Evolutionary conservation across 129 eudicot genomes (phyloP), one percentile per base, ranked within the genome.

Genomic region (Calendula officinalis): DNA sequence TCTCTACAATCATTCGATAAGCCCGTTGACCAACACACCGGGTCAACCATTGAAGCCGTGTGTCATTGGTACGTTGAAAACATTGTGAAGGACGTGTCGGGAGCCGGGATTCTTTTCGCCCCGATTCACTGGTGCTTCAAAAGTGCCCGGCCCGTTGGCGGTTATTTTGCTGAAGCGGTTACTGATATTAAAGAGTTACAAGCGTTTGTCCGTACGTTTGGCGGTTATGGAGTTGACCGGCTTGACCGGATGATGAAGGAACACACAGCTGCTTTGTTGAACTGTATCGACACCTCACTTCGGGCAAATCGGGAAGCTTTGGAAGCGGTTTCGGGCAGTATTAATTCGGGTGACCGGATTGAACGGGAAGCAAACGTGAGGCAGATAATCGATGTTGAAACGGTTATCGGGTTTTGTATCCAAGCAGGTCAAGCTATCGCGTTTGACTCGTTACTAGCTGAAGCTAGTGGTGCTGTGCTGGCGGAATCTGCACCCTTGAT

Each of bases 381-480:
- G 76, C 97, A 83, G 75, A 85, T 88, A 16, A 78, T 88, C 16
- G 99, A 94, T 65, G 80, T 94, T 68, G 99, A 94, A 39, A 94
- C 99, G 16, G 92, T 89, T 53, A 77, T 94, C 34, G 88, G 89
- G 45, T 94, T 94, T 64, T 94, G 97, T 82, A 83, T 86, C 56
- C 92, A 94, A 72, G 99, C 99, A 4, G 99, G 99, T 30, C 99
- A 88, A 71, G 99, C 96, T 27, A 81, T 94, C 38, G 77, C 97
- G 12, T 94, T 94, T 53, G 95, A 76, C 73, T 77, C 76, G 64
- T 86, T 94, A 49, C 46, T 94, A 47, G 88, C 97, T 15, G 91
- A 88, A 88, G 99, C 99, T 64, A 82, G 90, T 40, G 92, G 95
- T 6, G 66, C 49, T 34, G 97, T 89, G 72, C 99, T 94, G 69